Conservation (phyloP, 208 protist species). For the Leishmania tropica region DNA sequence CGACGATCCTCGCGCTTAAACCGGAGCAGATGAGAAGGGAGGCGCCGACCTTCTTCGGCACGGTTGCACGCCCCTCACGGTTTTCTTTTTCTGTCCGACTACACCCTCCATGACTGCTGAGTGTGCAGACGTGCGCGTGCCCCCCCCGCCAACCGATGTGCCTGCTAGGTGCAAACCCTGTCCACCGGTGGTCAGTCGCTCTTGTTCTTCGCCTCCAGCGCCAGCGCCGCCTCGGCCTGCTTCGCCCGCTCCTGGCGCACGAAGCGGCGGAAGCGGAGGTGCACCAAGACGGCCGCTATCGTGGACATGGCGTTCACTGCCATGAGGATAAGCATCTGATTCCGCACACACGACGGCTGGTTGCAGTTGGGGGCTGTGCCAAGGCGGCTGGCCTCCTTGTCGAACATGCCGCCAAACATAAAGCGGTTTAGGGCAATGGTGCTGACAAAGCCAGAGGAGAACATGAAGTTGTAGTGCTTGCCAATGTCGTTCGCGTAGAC, state of each 20-base stretch:
- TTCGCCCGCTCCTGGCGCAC: slow-evolving; percentile 37
- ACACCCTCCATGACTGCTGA: background rate
- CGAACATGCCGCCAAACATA: slow-evolving; percentile 85
- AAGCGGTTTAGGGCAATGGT: slow-evolving; percentile 78
- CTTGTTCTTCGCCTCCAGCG: background rate
- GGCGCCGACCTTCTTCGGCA: background rate
- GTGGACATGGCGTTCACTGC: slow-evolving; percentile 58
- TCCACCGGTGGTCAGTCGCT: background rate
- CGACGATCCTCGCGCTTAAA: background rate
- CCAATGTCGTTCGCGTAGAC: slow-evolving; percentile 76
- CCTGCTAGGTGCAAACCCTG: background rate
- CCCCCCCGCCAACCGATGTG: background rate
- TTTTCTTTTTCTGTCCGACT: background rate
- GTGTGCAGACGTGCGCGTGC: background rate
- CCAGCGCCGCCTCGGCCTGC: slow-evolving; percentile 14
- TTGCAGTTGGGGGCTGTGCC: slow-evolving; percentile 45
- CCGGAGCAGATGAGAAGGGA: background rate
- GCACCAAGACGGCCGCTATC: slow-evolving; percentile 30
- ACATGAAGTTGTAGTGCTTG: slow-evolving; percentile 89
- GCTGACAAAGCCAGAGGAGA: slow-evolving; percentile 61
- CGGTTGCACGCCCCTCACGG: background rate
- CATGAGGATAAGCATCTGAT: slow-evolving; percentile 78
- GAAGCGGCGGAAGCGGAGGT: slow-evolving; percentile 66
- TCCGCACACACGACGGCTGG: slow-evolving; percentile 49
- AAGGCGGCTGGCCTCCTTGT: slow-evolving; percentile 41